Base-by-base conservation (phyloP, 768 basidiomycete genomes). In the Boletus reticulatus region DNA sequence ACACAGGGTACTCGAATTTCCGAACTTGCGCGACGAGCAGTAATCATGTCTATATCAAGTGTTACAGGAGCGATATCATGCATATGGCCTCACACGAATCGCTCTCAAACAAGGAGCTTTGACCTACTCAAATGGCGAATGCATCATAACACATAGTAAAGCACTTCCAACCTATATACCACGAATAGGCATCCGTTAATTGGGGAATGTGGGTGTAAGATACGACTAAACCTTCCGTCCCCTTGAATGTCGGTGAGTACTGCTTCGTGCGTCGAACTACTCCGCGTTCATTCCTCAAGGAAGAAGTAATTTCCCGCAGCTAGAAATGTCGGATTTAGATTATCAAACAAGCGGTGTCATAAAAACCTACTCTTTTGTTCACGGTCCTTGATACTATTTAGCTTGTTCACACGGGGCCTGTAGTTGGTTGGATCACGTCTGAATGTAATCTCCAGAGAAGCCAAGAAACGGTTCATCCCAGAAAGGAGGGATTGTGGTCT, bases 401-500 rank as follows among this genome's bases (percentile, higher is more conserved):
- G 65, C 75, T 94, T 94, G 77, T 94, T 94, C 27, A 94, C 92
- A 41, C 92, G 84, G 37, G 92, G 92, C 41, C 92, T 81, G 79
- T 84, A 94, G 76, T 94, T 93, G 56, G 94, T 96, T 12, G 96
- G 97, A 74, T 99, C 97, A 63, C 97, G 87, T 57, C 97, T 82
- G 87, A 98, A 98, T 1, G 97, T 98, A 71, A 98, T 96, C 73
- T 98, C 94, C 14, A 99, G 79, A 12, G 90, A 93, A 1, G 91
- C 89, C 55, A 99, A 76, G 84, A 99, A 99, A 64, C 88, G 87
- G 78, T 99, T 98, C 95, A 99, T 98, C 29, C 97, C 97, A 12
- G 93, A 88, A 53, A 98, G 78, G 22, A 99, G 80, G 7, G 93
- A 92, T 73, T 98, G 94, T 4, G 97, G 96, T 57, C 93, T 95